A percentile compares a stretch with the other conserved stretches of the same genome.
phyloP scores from a whole-genome alignment of 345 rosid species.

The Hypericum androsaemum region DNA sequence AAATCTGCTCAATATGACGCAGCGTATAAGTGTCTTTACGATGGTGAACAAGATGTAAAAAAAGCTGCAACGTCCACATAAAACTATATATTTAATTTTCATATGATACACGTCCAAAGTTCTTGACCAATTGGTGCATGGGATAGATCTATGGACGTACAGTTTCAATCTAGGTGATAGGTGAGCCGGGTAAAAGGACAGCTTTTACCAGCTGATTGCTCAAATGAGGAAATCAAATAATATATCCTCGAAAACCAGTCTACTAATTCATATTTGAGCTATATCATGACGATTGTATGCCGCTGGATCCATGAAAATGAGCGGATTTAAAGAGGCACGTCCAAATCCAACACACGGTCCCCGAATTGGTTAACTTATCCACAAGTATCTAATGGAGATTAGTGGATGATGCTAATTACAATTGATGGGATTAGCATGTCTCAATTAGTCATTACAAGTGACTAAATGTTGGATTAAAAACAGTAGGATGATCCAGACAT shows the following conservation, averaged over 20 bases:
- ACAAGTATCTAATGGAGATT: conserved; percentile 17
- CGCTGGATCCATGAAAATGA: conserved; percentile 38
- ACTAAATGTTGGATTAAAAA: conserved; percentile 15
- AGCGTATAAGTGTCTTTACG: too few species aligned
- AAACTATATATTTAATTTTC: too few species aligned
- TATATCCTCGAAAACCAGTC: not conserved
- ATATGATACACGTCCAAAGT: too few species aligned
- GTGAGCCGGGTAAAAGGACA: not conserved
- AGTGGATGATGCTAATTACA: conserved; percentile 10
- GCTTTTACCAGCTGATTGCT: conserved; percentile 1
- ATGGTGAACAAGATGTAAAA: too few species aligned
- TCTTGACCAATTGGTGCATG: too few species aligned
- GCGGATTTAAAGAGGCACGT: conserved; percentile 1
- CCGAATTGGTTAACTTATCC: conserved; percentile 16
- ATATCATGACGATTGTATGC: not conserved
- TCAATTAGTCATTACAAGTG: conserved; percentile 17
- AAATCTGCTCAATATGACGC: too few species aligned
- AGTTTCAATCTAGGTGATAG: not conserved
- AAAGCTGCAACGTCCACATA: too few species aligned
- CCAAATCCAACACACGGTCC: conserved; percentile 26
- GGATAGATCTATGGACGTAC: too few species aligned
- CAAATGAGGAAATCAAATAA: not conserved
- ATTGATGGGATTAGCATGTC: conserved; percentile 6
- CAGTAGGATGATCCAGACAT: too few species aligned
- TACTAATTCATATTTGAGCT: not conserved